Conservation (phyloP, 441 rosid species). For the Raphanus hybrid region DNA sequence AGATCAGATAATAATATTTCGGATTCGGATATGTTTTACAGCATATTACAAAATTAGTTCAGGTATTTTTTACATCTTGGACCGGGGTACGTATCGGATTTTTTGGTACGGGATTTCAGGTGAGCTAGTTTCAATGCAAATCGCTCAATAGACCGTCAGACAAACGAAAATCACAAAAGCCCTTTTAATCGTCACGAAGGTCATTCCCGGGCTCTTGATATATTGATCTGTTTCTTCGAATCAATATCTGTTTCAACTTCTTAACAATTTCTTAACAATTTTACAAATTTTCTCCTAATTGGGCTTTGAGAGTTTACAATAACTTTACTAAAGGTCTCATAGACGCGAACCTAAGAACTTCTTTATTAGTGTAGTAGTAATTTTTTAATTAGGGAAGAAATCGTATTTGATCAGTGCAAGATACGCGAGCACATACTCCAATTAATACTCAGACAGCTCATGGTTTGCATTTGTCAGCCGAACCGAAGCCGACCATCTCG, state of each 20-base stretch:
- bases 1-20: no score
- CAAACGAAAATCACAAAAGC: background rate
- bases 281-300: background rate
- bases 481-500: conserved; percentile 36
- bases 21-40: no score
- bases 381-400: conserved; percentile 4
- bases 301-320: conserved; percentile 1
- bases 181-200: background rate
- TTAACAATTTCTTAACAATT: background rate
- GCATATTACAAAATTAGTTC: no score
- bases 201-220: background rate
- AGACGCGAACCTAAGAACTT: conserved; percentile 2
- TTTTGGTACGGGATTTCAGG: background rate
- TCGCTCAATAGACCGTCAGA: background rate
- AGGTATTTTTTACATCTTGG: no score
- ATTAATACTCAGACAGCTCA: conserved; percentile 40
- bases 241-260: no score
- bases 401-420: conserved; percentile 28
- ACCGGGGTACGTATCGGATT: no score
- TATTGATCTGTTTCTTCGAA: background rate
- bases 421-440: conserved; percentile 33
- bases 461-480: conserved; percentile 41
- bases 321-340: background rate
- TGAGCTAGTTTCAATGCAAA: background rate
- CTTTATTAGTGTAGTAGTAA: background rate